Evolutionary conservation across 768 basidiomycete genomes (phyloP).

Genomic region (Amanita molliuscula): DNA sequence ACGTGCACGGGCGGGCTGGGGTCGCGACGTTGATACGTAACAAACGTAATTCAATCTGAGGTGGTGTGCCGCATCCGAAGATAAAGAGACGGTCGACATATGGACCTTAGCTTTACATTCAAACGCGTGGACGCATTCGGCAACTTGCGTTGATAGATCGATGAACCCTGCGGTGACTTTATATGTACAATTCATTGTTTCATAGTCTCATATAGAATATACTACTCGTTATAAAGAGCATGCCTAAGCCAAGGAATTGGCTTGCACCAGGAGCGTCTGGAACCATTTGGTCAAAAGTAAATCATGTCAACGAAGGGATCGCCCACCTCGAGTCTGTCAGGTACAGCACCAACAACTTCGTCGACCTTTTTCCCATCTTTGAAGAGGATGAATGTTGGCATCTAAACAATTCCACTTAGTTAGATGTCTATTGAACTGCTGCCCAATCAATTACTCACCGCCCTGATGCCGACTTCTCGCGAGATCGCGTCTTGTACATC

Average conservation of each 20-base stretch:
- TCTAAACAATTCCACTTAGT: constrained; percentile 18
- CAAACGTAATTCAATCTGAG: too few relatives aligned
- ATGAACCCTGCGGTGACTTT: constrained; percentile 5
- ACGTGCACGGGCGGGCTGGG: too few relatives aligned
- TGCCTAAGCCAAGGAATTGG: not conserved
- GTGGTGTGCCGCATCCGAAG: too few relatives aligned
- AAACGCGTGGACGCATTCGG: too few relatives aligned
- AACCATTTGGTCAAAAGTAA: not conserved
- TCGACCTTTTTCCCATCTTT: constrained; percentile 23
- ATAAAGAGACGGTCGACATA: too few relatives aligned
- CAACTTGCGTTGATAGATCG: too few relatives aligned
- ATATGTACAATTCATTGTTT: not conserved
- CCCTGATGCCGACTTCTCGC: constrained; percentile 49
- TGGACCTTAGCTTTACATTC: too few relatives aligned
- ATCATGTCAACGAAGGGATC: not conserved
- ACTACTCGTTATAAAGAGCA: too few relatives aligned
- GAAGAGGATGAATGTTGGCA: constrained; percentile 32
- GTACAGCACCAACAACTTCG: constrained; percentile 40
- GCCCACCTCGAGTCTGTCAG: constrained; percentile 28
- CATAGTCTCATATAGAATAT: not conserved
- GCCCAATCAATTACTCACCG: constrained; percentile 30
- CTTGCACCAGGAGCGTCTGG: constrained; percentile 8
- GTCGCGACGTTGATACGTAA: too few relatives aligned
- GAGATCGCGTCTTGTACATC: constrained; percentile 46
- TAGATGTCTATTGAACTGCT: not conserved